These are phyloP conservation scores for Penicillium turbatum DNA, from an alignment of 495 filamentous ascomycete genomes.

Conservation along the genomic window DNA sequence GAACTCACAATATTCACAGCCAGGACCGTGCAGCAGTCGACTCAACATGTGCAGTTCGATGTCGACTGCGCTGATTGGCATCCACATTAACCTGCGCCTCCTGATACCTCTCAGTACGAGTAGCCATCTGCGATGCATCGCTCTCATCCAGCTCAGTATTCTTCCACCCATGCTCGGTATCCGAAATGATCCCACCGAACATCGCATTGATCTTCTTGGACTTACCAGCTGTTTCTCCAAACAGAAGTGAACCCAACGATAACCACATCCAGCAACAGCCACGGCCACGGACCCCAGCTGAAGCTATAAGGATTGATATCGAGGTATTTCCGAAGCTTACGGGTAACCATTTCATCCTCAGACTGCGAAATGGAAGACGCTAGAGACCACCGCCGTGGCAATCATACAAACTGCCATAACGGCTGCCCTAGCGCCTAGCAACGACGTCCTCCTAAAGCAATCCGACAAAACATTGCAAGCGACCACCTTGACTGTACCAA, in stretches of 20 bases:
- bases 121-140: neutral
- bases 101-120: neutral
- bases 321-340: slow-evolving; percentile 46
- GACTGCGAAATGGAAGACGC: slow-evolving; percentile 44
- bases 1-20: neutral
- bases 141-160: neutral
- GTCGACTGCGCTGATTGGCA: slow-evolving; percentile 3
- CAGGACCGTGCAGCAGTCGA: slow-evolving; percentile 18
- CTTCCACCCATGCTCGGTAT: slow-evolving; percentile 21
- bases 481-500: slow-evolving; percentile 48
- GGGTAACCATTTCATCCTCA: slow-evolving; percentile 33
- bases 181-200: slow-evolving; percentile 42
- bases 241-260: slow-evolving; percentile 41
- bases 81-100: slow-evolving; percentile 2
- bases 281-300: slow-evolving; percentile 37
- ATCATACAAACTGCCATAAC: slow-evolving; percentile 53
- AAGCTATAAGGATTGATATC: slow-evolving; percentile 44
- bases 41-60: slow-evolving; percentile 11
- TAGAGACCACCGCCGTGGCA: slow-evolving; percentile 51
- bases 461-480: slow-evolving; percentile 52
- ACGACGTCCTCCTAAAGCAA: slow-evolving; percentile 49
- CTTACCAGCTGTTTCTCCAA: slow-evolving; percentile 64
- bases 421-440: slow-evolving; percentile 49
- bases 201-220: slow-evolving; percentile 66
- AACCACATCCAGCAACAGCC: slow-evolving; percentile 40